A percentile compares a stretch with the other conserved stretches of the same genome.
Evolutionary conservation across 495 filamentous ascomycete genomes (phyloP).

Genomic region (Aspergillus wentii): DNA sequence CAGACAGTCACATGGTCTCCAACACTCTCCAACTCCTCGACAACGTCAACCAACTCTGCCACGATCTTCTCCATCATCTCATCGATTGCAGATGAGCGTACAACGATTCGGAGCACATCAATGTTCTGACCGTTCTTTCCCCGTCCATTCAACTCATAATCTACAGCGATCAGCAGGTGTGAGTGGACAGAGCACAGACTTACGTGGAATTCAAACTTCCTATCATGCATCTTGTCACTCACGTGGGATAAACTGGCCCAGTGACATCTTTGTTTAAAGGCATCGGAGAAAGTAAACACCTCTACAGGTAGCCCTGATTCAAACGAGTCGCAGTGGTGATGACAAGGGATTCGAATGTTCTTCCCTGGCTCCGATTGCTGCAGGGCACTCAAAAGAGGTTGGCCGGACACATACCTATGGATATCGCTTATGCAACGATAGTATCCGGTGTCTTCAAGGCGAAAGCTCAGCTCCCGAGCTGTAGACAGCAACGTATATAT

Average conservation of each 20-base stretch:
- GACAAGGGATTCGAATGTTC: neutral
- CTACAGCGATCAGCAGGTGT: neutral
- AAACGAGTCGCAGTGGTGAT: too few relatives aligned
- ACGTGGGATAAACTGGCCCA: constrained; percentile 61
- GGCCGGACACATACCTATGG: too few relatives aligned
- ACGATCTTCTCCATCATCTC: too few relatives aligned
- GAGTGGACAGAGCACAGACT: neutral
- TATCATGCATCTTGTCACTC: constrained; percentile 31
- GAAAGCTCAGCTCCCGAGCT: constrained; percentile 60
- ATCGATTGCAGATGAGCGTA: too few relatives aligned
- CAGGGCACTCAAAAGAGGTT: too few relatives aligned
- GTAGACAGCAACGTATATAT: constrained; percentile 72
- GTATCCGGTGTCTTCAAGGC: constrained; percentile 67
- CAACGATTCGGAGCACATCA: constrained; percentile 2
- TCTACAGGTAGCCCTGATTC: constrained; percentile 65
- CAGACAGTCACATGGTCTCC: too few relatives aligned
- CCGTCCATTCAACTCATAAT: neutral
- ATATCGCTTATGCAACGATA: constrained; percentile 62
- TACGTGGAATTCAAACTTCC: constrained; percentile 2
- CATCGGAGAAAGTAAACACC: constrained; percentile 59
- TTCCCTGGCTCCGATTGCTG: too few relatives aligned
- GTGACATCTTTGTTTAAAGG: constrained; percentile 56
- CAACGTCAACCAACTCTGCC: too few relatives aligned
- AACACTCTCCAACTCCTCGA: too few relatives aligned
- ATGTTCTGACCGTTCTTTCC: neutral